These are phyloP conservation scores for Arctostaphylos glauca DNA, from an alignment of 148 eudicot genomes.

Conservation along the genomic window DNA sequence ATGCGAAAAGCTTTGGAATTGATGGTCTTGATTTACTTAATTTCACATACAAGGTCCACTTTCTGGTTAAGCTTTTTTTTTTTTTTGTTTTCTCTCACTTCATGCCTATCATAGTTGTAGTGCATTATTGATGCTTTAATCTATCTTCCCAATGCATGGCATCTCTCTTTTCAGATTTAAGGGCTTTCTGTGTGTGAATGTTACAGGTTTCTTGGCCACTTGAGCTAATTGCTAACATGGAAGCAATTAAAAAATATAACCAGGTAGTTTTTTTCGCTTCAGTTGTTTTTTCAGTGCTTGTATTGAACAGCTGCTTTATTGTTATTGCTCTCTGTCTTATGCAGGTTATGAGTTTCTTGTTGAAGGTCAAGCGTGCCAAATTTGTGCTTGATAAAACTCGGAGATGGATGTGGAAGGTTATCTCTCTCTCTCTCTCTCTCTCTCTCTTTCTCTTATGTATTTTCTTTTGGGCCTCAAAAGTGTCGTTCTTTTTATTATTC, in stretches of 20 bases:
- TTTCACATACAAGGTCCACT: conserved; percentile 80
- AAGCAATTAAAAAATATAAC: conserved; percentile 86
- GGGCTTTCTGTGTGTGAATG: conserved; percentile 7
- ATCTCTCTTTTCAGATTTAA: background rate
- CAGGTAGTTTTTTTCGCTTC: conserved; percentile 53
- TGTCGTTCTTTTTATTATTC: background rate
- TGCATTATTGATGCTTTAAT: conserved; percentile 3
- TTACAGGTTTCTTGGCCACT: conserved; percentile 92
- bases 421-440: conserved; percentile 8
- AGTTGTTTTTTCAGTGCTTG: background rate
- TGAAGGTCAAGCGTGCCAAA: conserved; percentile 92
- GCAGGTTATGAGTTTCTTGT: conserved; percentile 92
- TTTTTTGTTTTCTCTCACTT: background rate
- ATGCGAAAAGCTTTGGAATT: conserved; percentile 52
- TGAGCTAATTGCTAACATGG: conserved; percentile 83
- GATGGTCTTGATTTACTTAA: conserved; percentile 81
- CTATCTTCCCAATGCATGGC: background rate
- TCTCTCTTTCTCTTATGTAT: background rate
- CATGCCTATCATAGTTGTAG: background rate
- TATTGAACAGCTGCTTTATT: background rate
- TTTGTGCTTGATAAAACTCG: conserved; percentile 95
- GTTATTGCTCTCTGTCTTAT: conserved; percentile 14
- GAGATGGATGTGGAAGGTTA: conserved; percentile 96
- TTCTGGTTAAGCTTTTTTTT: conserved; percentile 16
- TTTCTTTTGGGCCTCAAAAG: background rate